Evolutionary conservation across 139 green algal genomes (phyloP).

Genomic region (Coccomyxa sp.): DNA sequence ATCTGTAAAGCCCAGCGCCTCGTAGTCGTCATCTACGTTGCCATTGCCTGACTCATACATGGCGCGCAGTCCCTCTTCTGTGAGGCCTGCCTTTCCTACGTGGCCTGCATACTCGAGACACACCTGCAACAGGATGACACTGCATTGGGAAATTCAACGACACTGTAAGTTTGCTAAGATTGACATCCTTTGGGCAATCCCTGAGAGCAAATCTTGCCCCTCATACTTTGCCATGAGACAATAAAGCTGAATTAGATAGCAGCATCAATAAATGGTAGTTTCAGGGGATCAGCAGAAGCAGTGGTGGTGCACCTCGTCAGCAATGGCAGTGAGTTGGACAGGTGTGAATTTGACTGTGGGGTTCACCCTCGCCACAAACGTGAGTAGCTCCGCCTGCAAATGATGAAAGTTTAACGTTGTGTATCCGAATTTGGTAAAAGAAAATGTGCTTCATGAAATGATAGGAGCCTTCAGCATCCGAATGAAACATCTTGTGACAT

Average conservation of each 20-base stretch:
- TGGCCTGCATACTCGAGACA: background rate
- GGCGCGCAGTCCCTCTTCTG: background rate
- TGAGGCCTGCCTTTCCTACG: background rate
- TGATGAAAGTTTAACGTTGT: background rate
- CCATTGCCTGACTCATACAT: background rate
- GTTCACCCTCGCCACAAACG: background rate
- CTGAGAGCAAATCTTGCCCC: background rate
- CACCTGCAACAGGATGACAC: background rate
- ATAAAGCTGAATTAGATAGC: too few relatives aligned
- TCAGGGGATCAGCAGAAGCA: background rate
- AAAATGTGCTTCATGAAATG: too few relatives aligned
- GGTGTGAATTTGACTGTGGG: background rate
- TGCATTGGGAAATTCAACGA: background rate
- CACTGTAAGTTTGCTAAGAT: background rate
- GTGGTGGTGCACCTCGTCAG: background rate
- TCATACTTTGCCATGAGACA: background rate
- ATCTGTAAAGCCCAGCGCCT: background rate
- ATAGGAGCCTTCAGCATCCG: too few relatives aligned
- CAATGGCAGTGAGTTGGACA: background rate
- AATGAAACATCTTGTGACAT: too few relatives aligned
- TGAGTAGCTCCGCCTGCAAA: background rate
- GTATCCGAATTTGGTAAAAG: too few relatives aligned
- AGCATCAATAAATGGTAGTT: too few relatives aligned
- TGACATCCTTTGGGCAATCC: background rate
- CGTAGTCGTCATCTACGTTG: background rate